phyloP scores from a whole-genome alignment of 2,329 filamentous ascomycete genomes.

The Trichoderma atrobrunneum region DNA sequence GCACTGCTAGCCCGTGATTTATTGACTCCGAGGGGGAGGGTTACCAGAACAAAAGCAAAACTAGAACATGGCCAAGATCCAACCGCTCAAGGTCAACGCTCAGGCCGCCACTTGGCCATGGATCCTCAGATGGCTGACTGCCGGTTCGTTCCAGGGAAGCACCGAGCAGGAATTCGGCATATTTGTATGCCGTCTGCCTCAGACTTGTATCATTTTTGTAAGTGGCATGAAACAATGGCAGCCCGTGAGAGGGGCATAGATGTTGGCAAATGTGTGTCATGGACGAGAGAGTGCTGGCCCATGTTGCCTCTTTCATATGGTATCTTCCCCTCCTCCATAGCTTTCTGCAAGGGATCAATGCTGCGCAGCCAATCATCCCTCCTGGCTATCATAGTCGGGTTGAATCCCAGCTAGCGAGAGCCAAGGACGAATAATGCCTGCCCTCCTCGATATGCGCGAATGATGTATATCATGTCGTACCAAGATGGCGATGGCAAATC shows the following conservation, averaged over 20 bases:
- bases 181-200: neutral
- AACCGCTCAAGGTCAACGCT: constrained; percentile 3
- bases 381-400: neutral
- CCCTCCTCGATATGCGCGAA: neutral
- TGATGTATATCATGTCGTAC: neutral
- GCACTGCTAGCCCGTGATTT: constrained; percentile 6
- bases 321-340: neutral
- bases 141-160: neutral
- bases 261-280: neutral
- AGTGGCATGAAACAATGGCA: neutral
- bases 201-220: neutral
- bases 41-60: neutral
- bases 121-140: neutral
- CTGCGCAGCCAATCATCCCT: neutral
- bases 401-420: neutral
- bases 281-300: neutral
- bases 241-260: neutral
- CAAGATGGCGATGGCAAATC: neutral
- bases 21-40: constrained; percentile 1
- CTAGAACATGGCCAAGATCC: neutral
- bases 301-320: neutral
- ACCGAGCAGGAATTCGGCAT: neutral
- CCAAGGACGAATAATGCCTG: neutral
- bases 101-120: neutral
- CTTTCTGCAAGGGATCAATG: constrained; percentile 1